Conservation (phyloP, 2,329 filamentous ascomycete genomes). For the Talaromyces atroroseus region DNA sequence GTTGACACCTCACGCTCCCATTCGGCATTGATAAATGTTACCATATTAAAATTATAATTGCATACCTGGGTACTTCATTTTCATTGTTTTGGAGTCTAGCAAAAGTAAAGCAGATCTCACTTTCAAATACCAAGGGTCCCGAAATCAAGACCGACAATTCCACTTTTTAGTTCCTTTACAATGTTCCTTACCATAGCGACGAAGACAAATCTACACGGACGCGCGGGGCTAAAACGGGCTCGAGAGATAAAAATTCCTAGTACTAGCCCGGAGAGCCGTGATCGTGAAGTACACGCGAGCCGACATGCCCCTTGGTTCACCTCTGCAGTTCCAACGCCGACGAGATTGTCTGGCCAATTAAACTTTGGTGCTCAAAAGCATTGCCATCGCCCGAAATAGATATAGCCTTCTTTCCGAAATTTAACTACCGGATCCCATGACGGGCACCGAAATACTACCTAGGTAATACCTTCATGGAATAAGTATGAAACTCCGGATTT, state of each 20-base stretch:
- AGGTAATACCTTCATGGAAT: background rate
- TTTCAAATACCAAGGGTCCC: too few relatives aligned
- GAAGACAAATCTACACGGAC: background rate
- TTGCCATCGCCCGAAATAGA: background rate
- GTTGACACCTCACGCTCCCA: background rate
- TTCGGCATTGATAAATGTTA: too few relatives aligned
- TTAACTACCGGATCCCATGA: background rate
- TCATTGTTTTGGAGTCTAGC: too few relatives aligned
- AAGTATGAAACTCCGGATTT: background rate
- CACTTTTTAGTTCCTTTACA: too few relatives aligned
- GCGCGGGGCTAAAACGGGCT: background rate
- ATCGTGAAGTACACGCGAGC: background rate
- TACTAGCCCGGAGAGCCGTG: background rate
- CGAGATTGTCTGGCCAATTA: background rate
- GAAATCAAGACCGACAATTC: background rate
- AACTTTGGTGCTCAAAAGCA: background rate
- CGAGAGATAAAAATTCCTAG: background rate
- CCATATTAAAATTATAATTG: too few relatives aligned
- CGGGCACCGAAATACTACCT: background rate
- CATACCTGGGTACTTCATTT: too few relatives aligned
- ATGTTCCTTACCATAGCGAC: background rate
- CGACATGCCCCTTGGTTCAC: background rate
- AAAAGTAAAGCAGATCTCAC: too few relatives aligned
- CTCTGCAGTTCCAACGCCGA: background rate
- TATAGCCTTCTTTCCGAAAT: background rate